Conservation (phyloP, 2,329 filamentous ascomycete species). For the Emergomyces africanus region DNA sequence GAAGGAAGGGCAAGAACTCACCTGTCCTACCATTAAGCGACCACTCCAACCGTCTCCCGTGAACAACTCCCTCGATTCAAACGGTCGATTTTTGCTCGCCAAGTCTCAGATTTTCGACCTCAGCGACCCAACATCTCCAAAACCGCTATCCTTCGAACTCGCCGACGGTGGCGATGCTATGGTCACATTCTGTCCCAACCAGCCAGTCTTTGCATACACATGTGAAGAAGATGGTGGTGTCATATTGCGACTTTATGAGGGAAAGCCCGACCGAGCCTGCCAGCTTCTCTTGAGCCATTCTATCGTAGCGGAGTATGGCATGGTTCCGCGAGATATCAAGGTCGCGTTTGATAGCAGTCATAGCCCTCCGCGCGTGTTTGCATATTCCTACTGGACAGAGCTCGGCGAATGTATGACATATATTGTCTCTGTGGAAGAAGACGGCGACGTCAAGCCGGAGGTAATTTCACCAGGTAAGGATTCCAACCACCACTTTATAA, state of each 20-base stretch:
- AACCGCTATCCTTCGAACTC: neutral
- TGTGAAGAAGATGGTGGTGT: neutral
- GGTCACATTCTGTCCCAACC: neutral
- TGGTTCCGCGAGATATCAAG: slow-evolving; percentile 2
- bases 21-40: neutral
- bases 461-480: neutral
- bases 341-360: slow-evolving; percentile 1
- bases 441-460: neutral
- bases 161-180: neutral
- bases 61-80: neutral
- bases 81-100: neutral
- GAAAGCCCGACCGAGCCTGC: neutral
- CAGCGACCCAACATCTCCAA: neutral
- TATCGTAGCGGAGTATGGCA: neutral
- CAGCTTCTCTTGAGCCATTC: neutral
- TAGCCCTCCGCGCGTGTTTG: slow-evolving; percentile 1
- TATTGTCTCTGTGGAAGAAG: neutral
- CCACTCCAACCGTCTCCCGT: neutral
- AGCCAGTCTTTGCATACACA: slow-evolving; percentile 1
- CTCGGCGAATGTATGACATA: neutral
- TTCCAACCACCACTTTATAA: neutral
- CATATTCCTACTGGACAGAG: slow-evolving; percentile 2
- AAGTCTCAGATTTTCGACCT: slow-evolving; percentile 2
- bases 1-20: neutral
- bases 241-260: slow-evolving; percentile 1